Base-by-base conservation (phyloP, 371 early-diverging fungal species). In the Mortierella sp. region DNA sequence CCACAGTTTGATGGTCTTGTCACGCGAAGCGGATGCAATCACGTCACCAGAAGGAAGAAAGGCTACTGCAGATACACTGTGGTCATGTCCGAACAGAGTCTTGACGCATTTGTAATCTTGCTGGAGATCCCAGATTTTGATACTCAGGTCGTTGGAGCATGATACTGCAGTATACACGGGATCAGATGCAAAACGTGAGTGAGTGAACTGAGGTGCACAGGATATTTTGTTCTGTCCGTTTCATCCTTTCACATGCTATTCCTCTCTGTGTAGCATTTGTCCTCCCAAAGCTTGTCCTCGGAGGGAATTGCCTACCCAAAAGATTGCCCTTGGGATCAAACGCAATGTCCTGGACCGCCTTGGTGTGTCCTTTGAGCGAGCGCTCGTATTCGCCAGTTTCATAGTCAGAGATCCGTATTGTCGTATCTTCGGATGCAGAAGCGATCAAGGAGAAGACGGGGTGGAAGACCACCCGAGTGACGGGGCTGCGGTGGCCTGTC, bases 281-380 rank as follows among this genome's bases (percentile, higher is more conserved):
- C 27, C 27, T 7, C 27, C 19, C 37, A 21, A 25, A 31, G 51
- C 21, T 34, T 34, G 34, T 34, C 34, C 34, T 34, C 34, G 7
- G 34, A 34, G 34, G 25, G 19, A n/a, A 19, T 52, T 12, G 40
- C 58, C 74, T 82, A 86, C 90, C 89, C 29, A 94, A 78, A 57
- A 83, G 81, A 24, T 87, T 83, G 29, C 96, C 96, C 58, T 92
- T 93, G 19, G 90, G 70, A 70, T 94, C 93, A 72, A 93, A 96
- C 0, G 88, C 85, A 34, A 97, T 63, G 79, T 89, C 93, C 65
- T 93, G 91, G 14, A 97, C 95, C 14, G 95, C 85, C 64, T 96
- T 95, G 6, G 97, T 97, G 72, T 97, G 97, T 31, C 96, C 96
- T 63, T 95, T 95, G 2, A 96, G 80, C 0, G 95, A 93, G 44